Conservation (phyloP, 352 stramenopile genomes). For the Phytophthora boehmeriae region DNA sequence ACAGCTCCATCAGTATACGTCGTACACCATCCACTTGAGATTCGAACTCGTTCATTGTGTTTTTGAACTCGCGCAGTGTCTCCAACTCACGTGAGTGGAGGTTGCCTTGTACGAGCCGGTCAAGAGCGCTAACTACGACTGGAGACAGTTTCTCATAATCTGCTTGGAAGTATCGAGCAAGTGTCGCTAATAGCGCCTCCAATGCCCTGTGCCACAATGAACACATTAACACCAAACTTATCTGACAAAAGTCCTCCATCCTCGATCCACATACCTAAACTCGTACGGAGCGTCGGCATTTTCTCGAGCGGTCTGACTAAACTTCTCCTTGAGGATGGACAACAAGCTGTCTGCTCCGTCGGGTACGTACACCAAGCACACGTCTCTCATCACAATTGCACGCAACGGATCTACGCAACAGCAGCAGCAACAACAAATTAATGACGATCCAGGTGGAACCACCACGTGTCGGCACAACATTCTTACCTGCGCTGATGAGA, state of each 20-base stretch:
- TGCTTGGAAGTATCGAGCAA: slow-evolving; percentile 57
- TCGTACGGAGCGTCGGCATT: slow-evolving; percentile 68
- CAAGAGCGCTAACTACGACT: slow-evolving; percentile 50
- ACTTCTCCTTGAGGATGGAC: slow-evolving; percentile 70
- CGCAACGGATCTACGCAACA: slow-evolving; percentile 57
- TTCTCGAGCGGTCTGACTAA: slow-evolving; percentile 52
- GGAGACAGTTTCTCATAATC: slow-evolving; percentile 57
- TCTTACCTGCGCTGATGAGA: slow-evolving; percentile 69
- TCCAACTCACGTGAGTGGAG: slow-evolving; percentile 61
- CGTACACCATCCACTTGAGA: slow-evolving; percentile 67
- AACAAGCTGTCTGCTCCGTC: slow-evolving; percentile 63
- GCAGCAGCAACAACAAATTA: neutral
- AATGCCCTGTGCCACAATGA: slow-evolving; percentile 36
- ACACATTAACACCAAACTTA: neutral
- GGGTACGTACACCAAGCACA: slow-evolving; percentile 64
- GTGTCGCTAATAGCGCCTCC: slow-evolving; percentile 63
- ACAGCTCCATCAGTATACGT: slow-evolving; percentile 62
- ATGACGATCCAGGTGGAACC: neutral
- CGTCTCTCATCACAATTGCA: slow-evolving; percentile 75
- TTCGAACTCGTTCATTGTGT: slow-evolving; percentile 74
- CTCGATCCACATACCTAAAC: slow-evolving; percentile 54
- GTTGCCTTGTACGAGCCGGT: slow-evolving; percentile 53
- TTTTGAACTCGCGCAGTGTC: slow-evolving; percentile 71
- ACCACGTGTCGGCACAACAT: neutral
- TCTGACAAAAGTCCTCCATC: neutral